Evolutionary conservation across 1,284 basidiomycete species (phyloP).

Genomic region (Trametes polyzona): DNA sequence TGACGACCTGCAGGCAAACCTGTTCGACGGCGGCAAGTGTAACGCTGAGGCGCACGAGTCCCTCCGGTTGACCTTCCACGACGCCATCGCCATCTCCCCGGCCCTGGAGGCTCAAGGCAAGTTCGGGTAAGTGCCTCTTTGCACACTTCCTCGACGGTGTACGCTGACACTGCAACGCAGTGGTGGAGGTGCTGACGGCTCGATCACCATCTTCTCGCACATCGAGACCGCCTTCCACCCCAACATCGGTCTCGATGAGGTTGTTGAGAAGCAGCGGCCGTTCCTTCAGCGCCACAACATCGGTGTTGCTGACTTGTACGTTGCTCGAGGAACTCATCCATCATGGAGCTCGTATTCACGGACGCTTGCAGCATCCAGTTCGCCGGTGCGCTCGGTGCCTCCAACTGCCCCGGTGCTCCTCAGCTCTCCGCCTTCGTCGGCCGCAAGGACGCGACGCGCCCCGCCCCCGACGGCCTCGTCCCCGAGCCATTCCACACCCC

Average conservation of each 20-base stretch:
- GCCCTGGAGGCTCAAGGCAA: slow-evolving; percentile 11
- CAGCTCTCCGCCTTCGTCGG: slow-evolving; percentile 28
- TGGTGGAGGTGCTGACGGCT: slow-evolving; percentile 32
- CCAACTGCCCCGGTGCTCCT: slow-evolving; percentile 36
- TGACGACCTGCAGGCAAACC: slow-evolving; percentile 40
- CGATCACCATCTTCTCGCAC: slow-evolving; percentile 25
- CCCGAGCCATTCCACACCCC: slow-evolving; percentile 31
- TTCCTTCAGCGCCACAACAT: slow-evolving; percentile 30
- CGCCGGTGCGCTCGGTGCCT: slow-evolving; percentile 33
- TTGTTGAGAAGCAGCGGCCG: slow-evolving; percentile 28
- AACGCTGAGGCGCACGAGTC: slow-evolving; percentile 34
- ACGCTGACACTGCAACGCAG: not conserved
- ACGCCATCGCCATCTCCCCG: slow-evolving; percentile 29
- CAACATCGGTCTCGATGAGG: slow-evolving; percentile 33
- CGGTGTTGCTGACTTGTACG: slow-evolving; percentile 31
- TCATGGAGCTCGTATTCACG: no score
- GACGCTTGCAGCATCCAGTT: slow-evolving; percentile 31
- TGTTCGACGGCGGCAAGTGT: slow-evolving; percentile 35
- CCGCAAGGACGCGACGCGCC: slow-evolving; percentile 24
- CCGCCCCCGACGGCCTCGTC: slow-evolving; percentile 31
- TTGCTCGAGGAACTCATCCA: no score
- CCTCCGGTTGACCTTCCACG: slow-evolving; percentile 35
- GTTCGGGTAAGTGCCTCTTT: slow-evolving; percentile 9
- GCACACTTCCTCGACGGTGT: not conserved
- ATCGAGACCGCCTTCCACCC: slow-evolving; percentile 28